Percentiles rank a stretch among this genome's conserved stretches.
Conservation (phyloP, 208 protist species). For the Tetramitus jugosus region DNA sequence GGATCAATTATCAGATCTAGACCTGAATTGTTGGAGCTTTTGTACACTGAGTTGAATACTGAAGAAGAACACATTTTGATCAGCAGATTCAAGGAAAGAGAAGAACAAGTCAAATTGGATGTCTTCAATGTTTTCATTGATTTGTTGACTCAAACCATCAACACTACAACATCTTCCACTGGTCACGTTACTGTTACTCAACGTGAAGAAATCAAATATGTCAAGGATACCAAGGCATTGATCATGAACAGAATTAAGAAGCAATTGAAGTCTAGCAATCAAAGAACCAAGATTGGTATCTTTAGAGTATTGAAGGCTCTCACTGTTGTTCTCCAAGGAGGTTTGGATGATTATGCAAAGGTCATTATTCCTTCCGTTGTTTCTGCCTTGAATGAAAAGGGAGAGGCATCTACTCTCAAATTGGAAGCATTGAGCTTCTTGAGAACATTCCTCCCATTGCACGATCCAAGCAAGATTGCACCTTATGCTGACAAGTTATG, state of each 20-base stretch:
- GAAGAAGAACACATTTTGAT: constrained; percentile 21
- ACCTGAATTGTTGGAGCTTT: constrained; percentile 41
- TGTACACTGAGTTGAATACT: constrained; percentile 36
- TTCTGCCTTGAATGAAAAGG: neutral
- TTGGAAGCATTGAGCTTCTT: constrained; percentile 50
- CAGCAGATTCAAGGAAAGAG: constrained; percentile 47
- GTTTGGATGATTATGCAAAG: constrained; percentile 3
- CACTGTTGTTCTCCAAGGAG: constrained; percentile 17
- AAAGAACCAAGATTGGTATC: constrained; percentile 47
- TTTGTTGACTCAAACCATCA: constrained; percentile 44
- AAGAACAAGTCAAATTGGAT: constrained; percentile 59
- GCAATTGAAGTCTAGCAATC: constrained; percentile 47
- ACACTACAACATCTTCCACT: neutral
- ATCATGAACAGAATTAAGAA: constrained; percentile 40
- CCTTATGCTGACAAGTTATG: constrained; percentile 34
- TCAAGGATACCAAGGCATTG: constrained; percentile 19
- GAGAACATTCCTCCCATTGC: constrained; percentile 34
- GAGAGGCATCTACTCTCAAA: constrained; percentile 33
- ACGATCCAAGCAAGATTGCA: constrained; percentile 37
- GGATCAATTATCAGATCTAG: constrained; percentile 48
- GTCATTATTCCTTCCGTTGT: neutral
- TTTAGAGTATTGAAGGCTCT: constrained; percentile 51
- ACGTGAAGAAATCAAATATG: constrained; percentile 13
- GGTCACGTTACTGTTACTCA: constrained; percentile 19
- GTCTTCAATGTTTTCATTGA: constrained; percentile 54